Base-by-base conservation (phyloP, 192 early-diverging fungal species). In the Phycomyces blakesleeanus region DNA sequence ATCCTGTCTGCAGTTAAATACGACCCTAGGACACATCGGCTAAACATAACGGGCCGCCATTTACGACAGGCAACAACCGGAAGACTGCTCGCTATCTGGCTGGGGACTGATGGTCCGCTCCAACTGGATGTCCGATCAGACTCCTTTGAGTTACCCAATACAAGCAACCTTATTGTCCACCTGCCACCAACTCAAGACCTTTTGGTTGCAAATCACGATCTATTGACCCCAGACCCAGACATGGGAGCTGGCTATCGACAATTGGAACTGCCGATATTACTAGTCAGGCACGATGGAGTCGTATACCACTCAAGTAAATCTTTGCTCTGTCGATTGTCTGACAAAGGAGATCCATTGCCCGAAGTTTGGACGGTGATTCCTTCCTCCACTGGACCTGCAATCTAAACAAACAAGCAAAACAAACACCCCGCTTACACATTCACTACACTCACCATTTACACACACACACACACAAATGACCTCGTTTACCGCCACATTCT, bases 21-120 rank as follows among this genome's bases (percentile, higher is more conserved):
- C 57, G 71, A 80, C 38, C 39, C 72, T 1, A 57, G 57, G 1
- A 69, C 73, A 0, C 78, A 80, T 34, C 62, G 66, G 10, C 57
- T 80, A 11, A 66, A 76, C 50, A 34, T 80, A 34, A 34, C 29
- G 29, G 29, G 29, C 7, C 29, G 29, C 29, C 29, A 34, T 34
- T 34, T 34, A 34, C 29, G 29, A 34, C 29, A 34, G 29, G 29
- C 29, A 34, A 34, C 29, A 34, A 34, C 29, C 29, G 54, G 59
- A 5, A 47, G 56, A 44, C 62, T 74, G 20, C 66, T 81, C 56
- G 52, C 77, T 50, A 57, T 79, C 25, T 82, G 81, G 81, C 41
- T 82, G 20, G 81, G 81, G 51, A 67, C 75, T 4, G 62, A 72
- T 50, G 80, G 80, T 14, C 76, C 81, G 21, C 57, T 82, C 59